A percentile compares a stretch with the other conserved stretches of the same genome.
Conservation (phyloP, 495 filamentous ascomycete species). For the Endocarpon pusillum region DNA sequence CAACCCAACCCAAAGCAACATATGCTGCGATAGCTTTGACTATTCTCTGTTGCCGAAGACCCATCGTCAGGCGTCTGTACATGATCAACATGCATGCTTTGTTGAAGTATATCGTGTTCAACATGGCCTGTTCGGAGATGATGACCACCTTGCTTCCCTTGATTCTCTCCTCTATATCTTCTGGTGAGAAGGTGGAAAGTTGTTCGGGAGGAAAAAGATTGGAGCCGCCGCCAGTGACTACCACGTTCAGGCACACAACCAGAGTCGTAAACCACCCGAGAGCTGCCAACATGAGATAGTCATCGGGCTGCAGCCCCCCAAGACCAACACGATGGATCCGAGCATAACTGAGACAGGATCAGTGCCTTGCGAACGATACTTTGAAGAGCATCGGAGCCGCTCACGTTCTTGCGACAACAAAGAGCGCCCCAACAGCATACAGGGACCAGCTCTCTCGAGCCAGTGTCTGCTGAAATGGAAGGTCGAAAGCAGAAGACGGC, state of each 20-base stretch:
- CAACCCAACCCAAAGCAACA: slow-evolving; percentile 33
- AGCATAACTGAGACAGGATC: slow-evolving; percentile 19
- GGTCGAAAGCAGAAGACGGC: slow-evolving; percentile 10
- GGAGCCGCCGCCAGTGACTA: slow-evolving; percentile 34
- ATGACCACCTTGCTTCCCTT: slow-evolving; percentile 39
- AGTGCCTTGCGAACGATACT: not conserved
- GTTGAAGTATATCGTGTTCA: slow-evolving; percentile 31
- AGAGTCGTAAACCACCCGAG: slow-evolving; percentile 36
- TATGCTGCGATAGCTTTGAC: slow-evolving; percentile 39
- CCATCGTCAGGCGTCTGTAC: slow-evolving; percentile 32
- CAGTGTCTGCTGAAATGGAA: slow-evolving; percentile 18
- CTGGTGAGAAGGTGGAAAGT: slow-evolving; percentile 18
- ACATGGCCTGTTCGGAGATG: slow-evolving; percentile 35
- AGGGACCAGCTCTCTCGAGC: slow-evolving; percentile 30
- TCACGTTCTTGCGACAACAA: slow-evolving; percentile 28
- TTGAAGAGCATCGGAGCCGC: slow-evolving; percentile 4
- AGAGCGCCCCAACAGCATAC: slow-evolving; percentile 26
- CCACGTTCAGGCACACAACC: slow-evolving; percentile 32
- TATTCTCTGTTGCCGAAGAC: slow-evolving; percentile 5
- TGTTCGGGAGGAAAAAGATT: slow-evolving; percentile 33
- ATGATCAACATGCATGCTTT: slow-evolving; percentile 40
- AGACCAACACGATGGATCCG: slow-evolving; percentile 30
- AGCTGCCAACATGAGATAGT: slow-evolving; percentile 33
- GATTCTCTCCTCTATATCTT: slow-evolving; percentile 24
- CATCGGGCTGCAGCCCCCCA: slow-evolving; percentile 28